A percentile compares a stretch with the other conserved stretches of the same genome.
These are phyloP conservation scores for Ilyonectria sp. DNA, from an alignment of 2,329 filamentous ascomycete genomes.

Conservation along the genomic window DNA sequence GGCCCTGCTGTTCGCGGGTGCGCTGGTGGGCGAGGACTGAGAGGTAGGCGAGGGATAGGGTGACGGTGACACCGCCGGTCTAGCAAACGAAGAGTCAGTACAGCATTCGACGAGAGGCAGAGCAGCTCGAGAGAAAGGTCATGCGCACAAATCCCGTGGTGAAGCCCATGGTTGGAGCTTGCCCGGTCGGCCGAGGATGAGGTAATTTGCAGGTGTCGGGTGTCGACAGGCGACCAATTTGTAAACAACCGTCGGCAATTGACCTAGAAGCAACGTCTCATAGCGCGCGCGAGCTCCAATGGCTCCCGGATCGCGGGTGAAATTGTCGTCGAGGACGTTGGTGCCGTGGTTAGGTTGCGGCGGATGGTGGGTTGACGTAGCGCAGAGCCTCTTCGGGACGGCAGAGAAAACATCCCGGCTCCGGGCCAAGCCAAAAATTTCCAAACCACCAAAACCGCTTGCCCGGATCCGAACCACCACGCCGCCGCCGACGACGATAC, in stretches of 20 bases:
- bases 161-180: slow-evolving; percentile 75
- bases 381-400: slow-evolving; percentile 42
- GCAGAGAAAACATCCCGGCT: slow-evolving; percentile 50
- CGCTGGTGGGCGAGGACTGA: slow-evolving; percentile 79
- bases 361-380: slow-evolving; percentile 50
- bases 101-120: slow-evolving; percentile 15
- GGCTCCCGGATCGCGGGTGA: slow-evolving; percentile 40
- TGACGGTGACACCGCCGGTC: slow-evolving; percentile 84
- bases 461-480: slow-evolving; percentile 34
- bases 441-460: slow-evolving; percentile 46
- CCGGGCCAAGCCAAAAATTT: slow-evolving; percentile 52
- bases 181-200: slow-evolving; percentile 45
- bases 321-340: slow-evolving; percentile 31
- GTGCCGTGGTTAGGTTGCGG: slow-evolving; percentile 41
- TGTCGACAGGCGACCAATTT: slow-evolving; percentile 41
- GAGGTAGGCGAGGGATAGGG: slow-evolving; percentile 80
- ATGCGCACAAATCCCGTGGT: slow-evolving; percentile 79
- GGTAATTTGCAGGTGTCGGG: slow-evolving; percentile 48
- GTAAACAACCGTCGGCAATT: slow-evolving; percentile 33
- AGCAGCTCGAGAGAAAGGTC: not conserved
- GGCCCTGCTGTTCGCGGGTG: slow-evolving; percentile 73
- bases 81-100: slow-evolving; percentile 52
- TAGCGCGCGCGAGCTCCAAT: slow-evolving; percentile 51
- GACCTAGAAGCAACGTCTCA: slow-evolving; percentile 50
- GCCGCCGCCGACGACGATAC: slow-evolving; percentile 17